Conservation (phyloP, 2,329 filamentous ascomycete genomes). For the Pleoardoris graminearum region DNA sequence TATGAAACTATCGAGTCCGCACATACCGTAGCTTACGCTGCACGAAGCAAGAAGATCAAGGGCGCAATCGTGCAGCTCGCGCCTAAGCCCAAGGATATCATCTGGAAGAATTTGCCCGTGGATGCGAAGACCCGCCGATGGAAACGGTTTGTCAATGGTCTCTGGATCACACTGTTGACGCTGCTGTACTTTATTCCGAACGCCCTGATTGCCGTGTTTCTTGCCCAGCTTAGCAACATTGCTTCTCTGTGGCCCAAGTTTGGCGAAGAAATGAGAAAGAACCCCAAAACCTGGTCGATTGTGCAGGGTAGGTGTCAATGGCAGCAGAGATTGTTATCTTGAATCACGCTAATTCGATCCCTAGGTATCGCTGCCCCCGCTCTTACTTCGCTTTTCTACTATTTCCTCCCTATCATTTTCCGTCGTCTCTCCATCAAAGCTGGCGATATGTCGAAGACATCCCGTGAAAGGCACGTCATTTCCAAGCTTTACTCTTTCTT, state of each 20-base stretch:
- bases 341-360: background rate
- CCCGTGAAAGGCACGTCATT: conserved; percentile 87
- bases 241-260: conserved; percentile 80
- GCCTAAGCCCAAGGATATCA: conserved; percentile 85
- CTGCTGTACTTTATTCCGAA: conserved; percentile 89
- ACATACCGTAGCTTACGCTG: conserved; percentile 81
- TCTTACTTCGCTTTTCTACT: conserved; percentile 82
- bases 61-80: conserved; percentile 78
- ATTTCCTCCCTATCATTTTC: conserved; percentile 88
- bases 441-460: conserved; percentile 89
- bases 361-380: conserved; percentile 79
- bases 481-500: conserved; percentile 94
- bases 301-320: conserved; percentile 63
- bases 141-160: conserved; percentile 74
- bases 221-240: conserved; percentile 82
- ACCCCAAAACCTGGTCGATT: conserved; percentile 76
- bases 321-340: background rate
- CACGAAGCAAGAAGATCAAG: conserved; percentile 77
- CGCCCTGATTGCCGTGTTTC: conserved; percentile 89
- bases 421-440: conserved; percentile 79
- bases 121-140: conserved; percentile 68
- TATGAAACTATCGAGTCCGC: conserved; percentile 87
- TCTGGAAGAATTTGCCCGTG: conserved; percentile 91
- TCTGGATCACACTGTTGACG: conserved; percentile 83
- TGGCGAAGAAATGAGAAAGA: conserved; percentile 61